A percentile compares a stretch with the other conserved stretches of the same genome.
These are phyloP conservation scores for Boletus sp. DNA, from an alignment of 768 basidiomycete genomes.

Conservation along the genomic window DNA sequence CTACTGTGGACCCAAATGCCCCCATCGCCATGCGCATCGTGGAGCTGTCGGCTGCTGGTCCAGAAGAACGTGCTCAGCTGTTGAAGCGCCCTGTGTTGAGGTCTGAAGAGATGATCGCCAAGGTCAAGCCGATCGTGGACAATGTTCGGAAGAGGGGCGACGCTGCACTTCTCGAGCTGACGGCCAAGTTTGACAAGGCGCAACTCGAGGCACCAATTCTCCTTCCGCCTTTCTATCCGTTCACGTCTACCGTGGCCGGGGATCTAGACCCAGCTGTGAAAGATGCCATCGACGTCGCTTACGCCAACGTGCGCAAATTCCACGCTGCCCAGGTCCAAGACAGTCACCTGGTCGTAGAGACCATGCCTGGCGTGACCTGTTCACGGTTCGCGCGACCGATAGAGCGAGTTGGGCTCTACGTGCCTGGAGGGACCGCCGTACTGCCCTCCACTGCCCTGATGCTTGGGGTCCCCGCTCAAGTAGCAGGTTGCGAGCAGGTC, in stretches of 20 bases:
- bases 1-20: conserved; percentile 31
- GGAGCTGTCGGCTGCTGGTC: conserved; percentile 48
- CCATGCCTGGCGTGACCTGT: conserved; percentile 97
- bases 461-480: conserved; percentile 97
- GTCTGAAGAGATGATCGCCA: conserved; percentile 59
- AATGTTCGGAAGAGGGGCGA: conserved; percentile 84
- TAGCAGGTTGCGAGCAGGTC: conserved; percentile 89
- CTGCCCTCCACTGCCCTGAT: conserved; percentile 96
- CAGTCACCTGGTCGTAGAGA: conserved; percentile 78
- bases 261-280: conserved; percentile 60
- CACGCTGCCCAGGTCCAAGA: conserved; percentile 84
- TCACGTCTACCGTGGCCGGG: conserved; percentile 51
- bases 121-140: conserved; percentile 93
- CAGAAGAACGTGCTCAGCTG: conserved; percentile 60
- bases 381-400: conserved; percentile 95
- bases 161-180: conserved; percentile 79
- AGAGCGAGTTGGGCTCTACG: conserved; percentile 92
- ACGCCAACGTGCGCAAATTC: conserved; percentile 88
- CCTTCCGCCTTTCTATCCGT: conserved; percentile 67
- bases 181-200: conserved; percentile 91
- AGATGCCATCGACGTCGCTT: conserved; percentile 85
- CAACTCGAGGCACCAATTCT: conserved; percentile 66
- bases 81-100: conserved; percentile 89
- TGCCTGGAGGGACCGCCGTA: conserved; percentile 96
- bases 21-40: conserved; percentile 79